phyloP scores from a whole-genome alignment of 768 basidiomycete species.

The Cystofilobasidium ferigula region DNA sequence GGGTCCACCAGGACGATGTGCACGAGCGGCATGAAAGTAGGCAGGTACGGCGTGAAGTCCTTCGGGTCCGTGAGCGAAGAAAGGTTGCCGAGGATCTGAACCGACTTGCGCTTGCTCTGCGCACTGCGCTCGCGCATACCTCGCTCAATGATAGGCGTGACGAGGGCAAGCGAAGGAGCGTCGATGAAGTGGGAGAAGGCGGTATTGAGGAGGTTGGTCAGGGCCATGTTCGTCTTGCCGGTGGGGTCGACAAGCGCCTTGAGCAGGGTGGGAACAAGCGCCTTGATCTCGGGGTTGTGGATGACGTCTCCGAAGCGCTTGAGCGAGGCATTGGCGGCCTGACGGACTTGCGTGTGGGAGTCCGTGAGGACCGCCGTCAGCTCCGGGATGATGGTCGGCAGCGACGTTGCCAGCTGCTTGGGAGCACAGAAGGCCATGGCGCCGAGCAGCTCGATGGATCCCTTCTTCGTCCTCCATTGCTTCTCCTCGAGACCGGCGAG shows the following conservation, averaged over 20 bases:
- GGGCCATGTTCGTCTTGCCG: constrained; percentile 67
- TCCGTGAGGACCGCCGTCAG: constrained; percentile 90
- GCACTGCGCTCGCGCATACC: constrained; percentile 84
- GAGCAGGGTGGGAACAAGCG: constrained; percentile 73
- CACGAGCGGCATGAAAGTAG: constrained; percentile 74
- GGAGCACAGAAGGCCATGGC: constrained; percentile 99
- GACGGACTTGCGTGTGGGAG: constrained; percentile 89
- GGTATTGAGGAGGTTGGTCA: constrained; percentile 77
- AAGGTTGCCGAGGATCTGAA: constrained; percentile 94
- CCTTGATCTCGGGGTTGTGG: constrained; percentile 90
- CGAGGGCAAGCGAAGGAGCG: constrained; percentile 85
- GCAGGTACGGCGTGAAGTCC: constrained; percentile 92
- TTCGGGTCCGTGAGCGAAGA: constrained; percentile 39
- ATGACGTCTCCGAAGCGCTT: constrained; percentile 98
- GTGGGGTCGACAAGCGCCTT: constrained; percentile 92
- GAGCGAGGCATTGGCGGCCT: constrained; percentile 84
- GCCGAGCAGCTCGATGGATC: constrained; percentile 89
- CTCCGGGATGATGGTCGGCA: constrained; percentile 94
- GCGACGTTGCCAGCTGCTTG: constrained; percentile 79
- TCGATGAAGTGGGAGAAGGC: constrained; percentile 98
- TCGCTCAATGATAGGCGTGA: constrained; percentile 87
- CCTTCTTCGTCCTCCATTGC: constrained; percentile 92
- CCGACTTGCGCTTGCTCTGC: constrained; percentile 88
- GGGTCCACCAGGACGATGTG: constrained; percentile 89
- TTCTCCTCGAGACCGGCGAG: constrained; percentile 89